These are phyloP conservation scores for Eragrostis tef DNA, from an alignment of 202 grass and related monocot species.

Conservation along the genomic window DNA sequence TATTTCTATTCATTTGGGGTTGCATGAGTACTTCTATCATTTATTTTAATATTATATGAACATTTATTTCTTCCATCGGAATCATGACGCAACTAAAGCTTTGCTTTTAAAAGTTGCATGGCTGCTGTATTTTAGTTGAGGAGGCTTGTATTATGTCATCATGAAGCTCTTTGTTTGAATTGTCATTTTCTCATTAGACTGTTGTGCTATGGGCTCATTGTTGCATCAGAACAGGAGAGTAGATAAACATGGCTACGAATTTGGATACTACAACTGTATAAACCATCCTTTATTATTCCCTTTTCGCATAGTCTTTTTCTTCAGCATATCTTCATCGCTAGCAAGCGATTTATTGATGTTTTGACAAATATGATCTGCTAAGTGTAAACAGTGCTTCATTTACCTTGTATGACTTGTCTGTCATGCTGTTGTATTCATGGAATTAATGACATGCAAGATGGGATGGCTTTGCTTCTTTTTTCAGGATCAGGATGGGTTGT, in stretches of 20 bases:
- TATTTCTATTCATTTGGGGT: not conserved
- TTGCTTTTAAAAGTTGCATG: not conserved
- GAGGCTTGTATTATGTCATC: not conserved
- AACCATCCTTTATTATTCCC: not conserved
- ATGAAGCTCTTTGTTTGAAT: conserved; percentile 25
- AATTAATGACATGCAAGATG: conserved; percentile 34
- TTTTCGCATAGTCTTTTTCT: not conserved
- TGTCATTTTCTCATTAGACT: not conserved
- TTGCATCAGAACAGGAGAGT: conserved; percentile 1
- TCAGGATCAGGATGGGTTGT: conserved; percentile 18
- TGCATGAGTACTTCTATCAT: not conserved
- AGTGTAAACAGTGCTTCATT: not conserved
- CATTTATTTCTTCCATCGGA: conserved; percentile 15
- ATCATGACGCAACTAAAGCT: not conserved
- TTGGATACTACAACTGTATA: conserved; percentile 26
- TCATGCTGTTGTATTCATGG: not conserved
- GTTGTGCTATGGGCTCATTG: not conserved
- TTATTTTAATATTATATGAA: not conserved
- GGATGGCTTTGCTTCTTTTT: not conserved
- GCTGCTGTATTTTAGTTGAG: not conserved
- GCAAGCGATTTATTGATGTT: conserved; percentile 1
- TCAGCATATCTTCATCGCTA: conserved; percentile 17
- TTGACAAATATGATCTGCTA: not conserved
- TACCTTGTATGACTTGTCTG: conserved; percentile 13
- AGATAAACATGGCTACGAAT: not conserved